A percentile compares a stretch with the other conserved stretches of the same genome.
phyloP scores from a whole-genome alignment of 192 early-diverging fungal genomes.

The Coemansia sp. region DNA sequence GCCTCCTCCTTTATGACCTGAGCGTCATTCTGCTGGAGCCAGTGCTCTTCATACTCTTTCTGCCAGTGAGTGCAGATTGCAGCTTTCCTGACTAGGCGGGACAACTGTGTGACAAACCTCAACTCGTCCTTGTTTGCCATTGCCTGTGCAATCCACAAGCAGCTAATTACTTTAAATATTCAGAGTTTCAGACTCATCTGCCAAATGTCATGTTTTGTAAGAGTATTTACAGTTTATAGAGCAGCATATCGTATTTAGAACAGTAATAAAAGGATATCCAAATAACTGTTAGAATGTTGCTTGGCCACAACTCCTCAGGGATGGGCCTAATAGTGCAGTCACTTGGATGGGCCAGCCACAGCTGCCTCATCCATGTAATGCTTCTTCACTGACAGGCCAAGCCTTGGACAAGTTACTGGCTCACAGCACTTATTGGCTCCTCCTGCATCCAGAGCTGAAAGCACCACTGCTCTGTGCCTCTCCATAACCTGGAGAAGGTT shows the following conservation, averaged over 20 bases:
- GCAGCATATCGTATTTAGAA: not conserved
- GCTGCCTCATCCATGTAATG: not conserved
- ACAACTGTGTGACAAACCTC: not conserved
- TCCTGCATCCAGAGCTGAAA: not conserved
- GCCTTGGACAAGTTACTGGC: not conserved
- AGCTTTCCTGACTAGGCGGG: not conserved
- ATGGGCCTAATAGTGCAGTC: not conserved
- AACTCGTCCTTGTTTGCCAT: not conserved
- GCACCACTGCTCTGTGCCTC: not conserved
- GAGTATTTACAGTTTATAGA: too few species aligned
- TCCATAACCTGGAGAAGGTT: too few species aligned
- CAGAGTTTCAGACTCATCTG: too few species aligned
- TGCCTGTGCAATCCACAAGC: not conserved
- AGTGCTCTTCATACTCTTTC: not conserved
- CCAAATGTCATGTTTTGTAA: too few species aligned
- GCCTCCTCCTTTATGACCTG: not conserved
- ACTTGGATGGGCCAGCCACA: not conserved
- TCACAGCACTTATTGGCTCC: not conserved
- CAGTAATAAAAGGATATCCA: too few species aligned
- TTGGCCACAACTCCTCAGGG: not conserved
- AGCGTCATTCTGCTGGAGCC: not conserved
- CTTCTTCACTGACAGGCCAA: not conserved
- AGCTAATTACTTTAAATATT: not conserved
- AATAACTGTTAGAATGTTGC: not conserved
- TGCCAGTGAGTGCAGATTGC: not conserved